Evolutionary conservation across 1,284 basidiomycete species (phyloP), one percentile per base, ranked within the genome.

Genomic region (Neonothopanus nambi): DNA sequence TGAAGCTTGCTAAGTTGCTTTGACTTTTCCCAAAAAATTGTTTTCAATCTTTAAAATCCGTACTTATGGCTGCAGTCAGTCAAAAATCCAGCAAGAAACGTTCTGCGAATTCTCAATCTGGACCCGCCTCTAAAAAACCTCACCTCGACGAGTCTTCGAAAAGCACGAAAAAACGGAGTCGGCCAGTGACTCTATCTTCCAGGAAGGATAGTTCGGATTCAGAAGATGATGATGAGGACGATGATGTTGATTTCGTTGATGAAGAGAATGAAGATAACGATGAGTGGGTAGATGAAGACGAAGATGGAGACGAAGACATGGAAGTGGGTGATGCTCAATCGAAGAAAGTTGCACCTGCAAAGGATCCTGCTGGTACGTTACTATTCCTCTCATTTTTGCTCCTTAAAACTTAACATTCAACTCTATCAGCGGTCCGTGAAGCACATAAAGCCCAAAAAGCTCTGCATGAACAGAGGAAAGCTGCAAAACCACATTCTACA

Each of bases 401-500:
- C 48, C 24, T 39, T n/a, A 33, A 33, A 13, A 33, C 35, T 53
- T 24, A 33, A 35, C 45, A 43, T 15, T 52, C 41, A 33, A 43
- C 45, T 24, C 37, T 21, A 33, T 12, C 38, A 88, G 85, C 78
- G 58, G 68, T 80, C 8, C 75, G 77, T 38, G 87, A 90, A 67
- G 78, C 83, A 0, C 89, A 88, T 56, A 84, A 83, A 66, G 80
- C 72, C 0, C 89, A 91, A 67, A 82, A 82, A 46, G 74, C 64
- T 3, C 67, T 91, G 0, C 77, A 79, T 12, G 80, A 82, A 21
- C 82, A 89, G 62, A 81, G 89, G 11, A 79, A 77, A 44, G 89
- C 89, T 0, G 78, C 87, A 1, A 90, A 93, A 65, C 87, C 91
- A 0, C 86, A 95, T 65, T 89, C 89, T 0, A 75, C 79, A 36